Conservation (phyloP, 2,329 filamentous ascomycete genomes). For the Simplicillium sp. region DNA sequence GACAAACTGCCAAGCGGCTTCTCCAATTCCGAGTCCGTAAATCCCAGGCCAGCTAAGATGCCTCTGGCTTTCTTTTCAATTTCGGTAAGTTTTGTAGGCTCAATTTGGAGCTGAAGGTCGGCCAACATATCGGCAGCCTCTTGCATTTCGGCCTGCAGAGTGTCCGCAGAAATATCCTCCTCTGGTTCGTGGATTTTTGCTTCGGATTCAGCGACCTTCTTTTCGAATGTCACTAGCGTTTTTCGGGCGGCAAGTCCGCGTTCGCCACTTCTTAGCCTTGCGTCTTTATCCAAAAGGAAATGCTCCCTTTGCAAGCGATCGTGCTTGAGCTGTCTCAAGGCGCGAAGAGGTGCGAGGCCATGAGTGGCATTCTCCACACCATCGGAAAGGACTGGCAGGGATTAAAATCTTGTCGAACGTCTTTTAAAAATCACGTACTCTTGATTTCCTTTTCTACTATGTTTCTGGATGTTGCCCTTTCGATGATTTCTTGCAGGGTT, state of each 20-base stretch:
- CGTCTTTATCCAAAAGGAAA: slow-evolving; percentile 64
- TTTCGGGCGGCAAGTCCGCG: slow-evolving; percentile 70
- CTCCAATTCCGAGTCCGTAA: slow-evolving; percentile 51
- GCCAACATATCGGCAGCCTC: slow-evolving; percentile 61
- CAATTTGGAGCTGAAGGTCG: slow-evolving; percentile 58
- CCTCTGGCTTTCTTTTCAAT: slow-evolving; percentile 57
- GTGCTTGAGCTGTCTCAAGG: slow-evolving; percentile 52
- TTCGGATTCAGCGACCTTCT: slow-evolving; percentile 49
- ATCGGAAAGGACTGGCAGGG: slow-evolving; percentile 38
- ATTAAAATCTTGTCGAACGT: neutral
- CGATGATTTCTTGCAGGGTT: slow-evolving; percentile 61
- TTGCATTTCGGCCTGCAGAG: slow-evolving; percentile 55
- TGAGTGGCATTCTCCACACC: slow-evolving; percentile 47
- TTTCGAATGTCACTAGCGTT: slow-evolving; percentile 59
- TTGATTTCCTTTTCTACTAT: slow-evolving; percentile 51
- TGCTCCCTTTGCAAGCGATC: slow-evolving; percentile 52
- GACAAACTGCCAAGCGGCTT: slow-evolving; percentile 58
- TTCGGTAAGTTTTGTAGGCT: slow-evolving; percentile 53
- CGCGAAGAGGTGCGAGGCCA: slow-evolving; percentile 46
- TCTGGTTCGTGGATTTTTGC: slow-evolving; percentile 40
- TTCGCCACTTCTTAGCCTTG: slow-evolving; percentile 63
- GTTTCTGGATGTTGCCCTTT: slow-evolving; percentile 46
- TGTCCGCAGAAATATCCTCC: slow-evolving; percentile 44
- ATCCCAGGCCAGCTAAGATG: slow-evolving; percentile 62
- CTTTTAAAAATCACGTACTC: slow-evolving; percentile 25